Evolutionary conservation across 1,284 basidiomycete genomes (phyloP), one percentile per base, ranked within the genome.

Genomic region (Pulveroboletus sp.): DNA sequence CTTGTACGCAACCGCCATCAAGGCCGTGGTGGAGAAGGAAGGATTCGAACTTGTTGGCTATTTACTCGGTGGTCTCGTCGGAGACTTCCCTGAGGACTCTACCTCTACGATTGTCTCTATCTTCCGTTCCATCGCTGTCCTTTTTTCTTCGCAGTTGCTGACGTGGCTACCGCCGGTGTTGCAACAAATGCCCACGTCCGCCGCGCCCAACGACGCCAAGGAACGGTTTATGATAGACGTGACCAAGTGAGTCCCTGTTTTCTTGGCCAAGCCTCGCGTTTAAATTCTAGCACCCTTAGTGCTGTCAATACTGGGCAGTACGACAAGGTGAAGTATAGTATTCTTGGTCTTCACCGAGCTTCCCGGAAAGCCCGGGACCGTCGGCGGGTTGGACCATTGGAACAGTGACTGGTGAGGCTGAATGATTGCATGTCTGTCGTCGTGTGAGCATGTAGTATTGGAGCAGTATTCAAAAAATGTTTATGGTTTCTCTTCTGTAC

Each of bases 31-130:
- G 43, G 80, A 84, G 44, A 85, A 88, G 61, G 89, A 93, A 68
- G 94, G 93, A 7, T 81, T 83, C 55, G 81, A 85, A 61, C 79
- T 98, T 24, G 74, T 90, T n/a, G 81, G 81, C 10, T 82, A 87
- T 60, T 70, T 96, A 26, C 77, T 98, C 43, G 77, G 81, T 28
- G 94, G 96, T 3, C 78, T 98, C 18, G 86, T 94, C 4, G 86
- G 87, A 29, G 87, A 91, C 57, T 98, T 96, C 72, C 92, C 92
- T 4, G 94, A 96, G 65, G 96, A 98, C 59, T 82, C 86, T 2
- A 80, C 89, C 28, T 82, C 89, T 9, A 74, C 80, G 43, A 87
- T 95, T 33, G 84, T 94, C 43, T 86, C 87, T 3, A 86, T 97
- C 61, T 82, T 98, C 68, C 83, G 91, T 35, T 78, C 85, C 29